Percentiles rank a stretch among this genome's conserved stretches.
phyloP scores from a whole-genome alignment of 805 yeast genomes.

The Wickerhamomyces bovis region DNA sequence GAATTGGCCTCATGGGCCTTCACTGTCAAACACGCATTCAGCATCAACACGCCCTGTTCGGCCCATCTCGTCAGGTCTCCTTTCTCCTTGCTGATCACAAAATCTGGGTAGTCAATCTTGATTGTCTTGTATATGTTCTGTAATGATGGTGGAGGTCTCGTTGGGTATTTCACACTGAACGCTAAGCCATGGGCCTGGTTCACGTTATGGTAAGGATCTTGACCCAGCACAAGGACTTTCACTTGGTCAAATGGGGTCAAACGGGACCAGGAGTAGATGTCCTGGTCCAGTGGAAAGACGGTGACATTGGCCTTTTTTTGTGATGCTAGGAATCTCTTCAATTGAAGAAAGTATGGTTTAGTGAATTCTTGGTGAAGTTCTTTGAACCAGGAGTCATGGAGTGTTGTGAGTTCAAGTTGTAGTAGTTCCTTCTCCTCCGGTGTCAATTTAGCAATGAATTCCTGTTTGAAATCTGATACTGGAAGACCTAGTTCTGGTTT shows the following conservation, averaged over 20 bases:
- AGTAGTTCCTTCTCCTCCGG: slow-evolving; percentile 46
- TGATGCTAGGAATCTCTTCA: slow-evolving; percentile 55
- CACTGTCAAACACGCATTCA: slow-evolving; percentile 87
- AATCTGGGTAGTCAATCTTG: slow-evolving; percentile 66
- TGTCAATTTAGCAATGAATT: slow-evolving; percentile 8
- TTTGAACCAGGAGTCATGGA: slow-evolving; percentile 77
- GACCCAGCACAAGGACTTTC: slow-evolving; percentile 81
- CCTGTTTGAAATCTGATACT: slow-evolving; percentile 6
- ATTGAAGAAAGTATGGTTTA: slow-evolving; percentile 74
- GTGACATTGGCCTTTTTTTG: slow-evolving; percentile 41
- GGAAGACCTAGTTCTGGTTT: background rate
- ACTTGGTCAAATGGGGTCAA: slow-evolving; percentile 71
- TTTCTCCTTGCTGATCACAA: slow-evolving; percentile 42
- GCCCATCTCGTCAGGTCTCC: slow-evolving; percentile 81
- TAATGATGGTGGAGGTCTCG: slow-evolving; percentile 83
- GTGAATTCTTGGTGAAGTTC: slow-evolving; percentile 64
- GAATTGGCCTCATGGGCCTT: slow-evolving; percentile 91
- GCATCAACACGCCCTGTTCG: slow-evolving; percentile 73
- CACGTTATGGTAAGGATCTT: slow-evolving; percentile 91
- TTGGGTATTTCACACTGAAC: slow-evolving; percentile 81
- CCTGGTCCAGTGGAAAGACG: slow-evolving; percentile 74
- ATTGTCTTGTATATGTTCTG: slow-evolving; percentile 81
- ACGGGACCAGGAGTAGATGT: slow-evolving; percentile 89
- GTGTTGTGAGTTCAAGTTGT: slow-evolving; percentile 57
- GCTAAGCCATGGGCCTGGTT: slow-evolving; percentile 98